Conservation (phyloP, 2,329 filamentous ascomycete genomes). For the Conoideocrella luteorostrata region DNA sequence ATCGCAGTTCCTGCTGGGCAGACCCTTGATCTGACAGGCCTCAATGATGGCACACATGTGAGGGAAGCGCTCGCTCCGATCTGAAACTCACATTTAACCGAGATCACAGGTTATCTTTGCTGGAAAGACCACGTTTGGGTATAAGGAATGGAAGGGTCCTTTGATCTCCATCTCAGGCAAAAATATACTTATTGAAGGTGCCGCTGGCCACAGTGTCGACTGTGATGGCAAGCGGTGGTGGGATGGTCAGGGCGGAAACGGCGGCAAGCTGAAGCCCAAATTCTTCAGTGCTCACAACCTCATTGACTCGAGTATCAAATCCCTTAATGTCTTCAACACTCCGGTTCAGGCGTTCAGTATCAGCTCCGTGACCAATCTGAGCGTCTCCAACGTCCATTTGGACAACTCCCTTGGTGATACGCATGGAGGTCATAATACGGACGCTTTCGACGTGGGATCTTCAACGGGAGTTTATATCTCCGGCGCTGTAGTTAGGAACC, state of each 20-base stretch:
- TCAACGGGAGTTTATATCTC: neutral
- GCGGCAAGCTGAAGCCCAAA: slow-evolving; percentile 58
- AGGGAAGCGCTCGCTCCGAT: no score
- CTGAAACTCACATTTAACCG: no score
- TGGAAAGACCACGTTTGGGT: neutral
- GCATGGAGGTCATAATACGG: neutral
- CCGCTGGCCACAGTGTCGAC: slow-evolving; percentile 36
- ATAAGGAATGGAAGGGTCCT: neutral
- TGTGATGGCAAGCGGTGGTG: slow-evolving; percentile 53
- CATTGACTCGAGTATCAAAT: slow-evolving; percentile 7
- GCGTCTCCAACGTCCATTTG: neutral
- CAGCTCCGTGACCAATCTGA: neutral
- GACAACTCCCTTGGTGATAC: slow-evolving; percentile 1
- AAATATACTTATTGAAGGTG: neutral
- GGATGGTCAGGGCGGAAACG: slow-evolving; percentile 53
- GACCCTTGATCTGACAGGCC: neutral
- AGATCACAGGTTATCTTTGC: slow-evolving; percentile 4
- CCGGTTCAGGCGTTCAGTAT: neutral
- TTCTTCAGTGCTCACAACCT: slow-evolving; percentile 44
- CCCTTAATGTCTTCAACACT: slow-evolving; percentile 1
- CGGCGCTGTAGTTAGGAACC: neutral
- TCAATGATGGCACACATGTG: neutral
- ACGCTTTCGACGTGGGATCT: neutral
- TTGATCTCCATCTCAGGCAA: neutral
- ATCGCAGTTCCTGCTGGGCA: neutral